Evolutionary conservation across 73 alveolate genomes (phyloP), one percentile per base, ranked within the genome.

Genomic region (Paramecium tetraurelia): DNA sequence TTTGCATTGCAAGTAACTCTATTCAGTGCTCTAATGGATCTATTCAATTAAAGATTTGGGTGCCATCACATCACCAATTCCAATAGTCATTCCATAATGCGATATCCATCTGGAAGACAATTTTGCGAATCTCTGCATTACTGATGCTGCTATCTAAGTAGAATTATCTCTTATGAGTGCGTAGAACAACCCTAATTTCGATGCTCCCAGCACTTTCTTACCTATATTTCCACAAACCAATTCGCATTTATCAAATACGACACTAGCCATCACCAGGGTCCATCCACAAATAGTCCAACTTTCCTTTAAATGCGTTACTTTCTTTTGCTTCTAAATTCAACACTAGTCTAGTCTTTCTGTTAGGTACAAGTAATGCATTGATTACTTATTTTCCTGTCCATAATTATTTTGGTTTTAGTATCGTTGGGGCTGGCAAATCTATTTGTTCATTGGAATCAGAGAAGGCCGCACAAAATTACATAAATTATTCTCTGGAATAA

Each of bases 351-450:
- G 95, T 70, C 33, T 95, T 95, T 50, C 96, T 93, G 89, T 97
- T 98, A 10, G 99, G 99, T 93, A 98, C 94, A 57, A 99, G 94
- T 75, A 99, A 87, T 41, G 98, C 97, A 33, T 95, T 80, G 59
- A 98, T 95, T 83, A 98, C 96, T 95, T 99, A 98, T 93, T 99
- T 99, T 24, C 99, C 99, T 8, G 99, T 98, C 99, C 99, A 99
- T 58, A 99, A 95, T 94, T 98, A 98, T 35, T 76, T 72, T 24
- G 99, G 99, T 85, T 98, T 97, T 22, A 97, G 33, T 24, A 99
- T 98, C 6, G 99, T 95, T 21, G 99, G 99, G 11, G 99, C 99
- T 24, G 99, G 99, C 38, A 99, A 92, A 8, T 97, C 99, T 33
- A 99, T 98, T 80, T 88, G 92, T 93, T 97, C 99, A 71, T 85